phyloP scores from a whole-genome alignment of 805 yeast species.

The Kuraishia piskuri region DNA sequence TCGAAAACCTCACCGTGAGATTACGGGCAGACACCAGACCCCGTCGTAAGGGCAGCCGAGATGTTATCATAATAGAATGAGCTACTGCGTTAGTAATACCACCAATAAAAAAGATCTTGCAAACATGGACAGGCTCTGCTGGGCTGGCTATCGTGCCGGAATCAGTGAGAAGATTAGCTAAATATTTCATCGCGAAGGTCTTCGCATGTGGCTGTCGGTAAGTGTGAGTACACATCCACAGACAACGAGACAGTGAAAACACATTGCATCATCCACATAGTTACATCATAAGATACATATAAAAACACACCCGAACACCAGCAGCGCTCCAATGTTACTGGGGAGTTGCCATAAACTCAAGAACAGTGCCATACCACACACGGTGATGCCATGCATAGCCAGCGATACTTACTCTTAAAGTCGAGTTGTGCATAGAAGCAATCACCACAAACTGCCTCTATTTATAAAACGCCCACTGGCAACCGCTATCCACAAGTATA shows the following conservation, averaged over 20 bases:
- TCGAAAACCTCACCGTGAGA: neutral
- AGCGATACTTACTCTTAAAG: too few relatives aligned
- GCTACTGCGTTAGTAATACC: neutral
- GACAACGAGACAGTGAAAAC: neutral
- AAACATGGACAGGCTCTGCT: too few relatives aligned
- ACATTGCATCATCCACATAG: neutral
- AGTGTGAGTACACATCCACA: neutral
- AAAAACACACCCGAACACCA: neutral
- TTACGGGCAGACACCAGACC: neutral
- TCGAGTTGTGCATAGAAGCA: too few relatives aligned
- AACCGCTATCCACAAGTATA: too few relatives aligned
- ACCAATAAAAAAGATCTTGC: too few relatives aligned
- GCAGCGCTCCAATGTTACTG: too few relatives aligned
- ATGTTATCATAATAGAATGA: neutral
- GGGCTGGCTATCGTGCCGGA: too few relatives aligned
- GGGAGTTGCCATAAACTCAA: too few relatives aligned
- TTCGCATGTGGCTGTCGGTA: neutral
- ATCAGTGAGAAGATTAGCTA: neutral
- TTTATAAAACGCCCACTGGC: too few relatives aligned
- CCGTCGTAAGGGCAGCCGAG: neutral
- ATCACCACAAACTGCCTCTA: too few relatives aligned
- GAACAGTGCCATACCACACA: too few relatives aligned
- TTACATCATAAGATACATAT: neutral
- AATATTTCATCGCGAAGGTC: neutral
- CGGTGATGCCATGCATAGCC: too few relatives aligned